Evolutionary conservation across 176 grass and related monocot genomes (phyloP), one percentile per base, ranked within the genome.

Genomic region (Oryza rufipogon): DNA sequence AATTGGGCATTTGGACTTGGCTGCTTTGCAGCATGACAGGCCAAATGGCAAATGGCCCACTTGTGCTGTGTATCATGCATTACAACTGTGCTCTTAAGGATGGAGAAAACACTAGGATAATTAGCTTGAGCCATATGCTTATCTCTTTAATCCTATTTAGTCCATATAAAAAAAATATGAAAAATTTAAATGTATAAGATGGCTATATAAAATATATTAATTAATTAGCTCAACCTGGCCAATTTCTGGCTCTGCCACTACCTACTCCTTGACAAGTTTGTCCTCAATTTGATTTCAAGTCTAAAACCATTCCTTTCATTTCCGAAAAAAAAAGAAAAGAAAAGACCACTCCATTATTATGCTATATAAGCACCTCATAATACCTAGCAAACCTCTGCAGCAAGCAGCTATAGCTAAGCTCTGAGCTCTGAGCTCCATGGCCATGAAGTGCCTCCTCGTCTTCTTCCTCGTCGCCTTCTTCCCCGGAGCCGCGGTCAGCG

Each of bases 331-430:
- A 3, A n/a, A n/a, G n/a, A n/a, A n/a, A n/a, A n/a, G n/a, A n/a
- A 36, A 36, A 36, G 39, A 41, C 2, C 4, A 6, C 42, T 20
- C 32, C 8, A 36, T 44, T 36, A 48, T 48, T 56, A 12, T 67
- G 34, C 67, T 90, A 86, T 77, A 81, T 66, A 76, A 70, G 12
- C 46, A 9, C 67, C 63, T 10, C 12, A 83, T 13, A 75, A 42
- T 17, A 22, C 19, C 38, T 80, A 68, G 22, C 45, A 52, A 19
- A 52, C 23, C 17, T 15, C 64, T 42, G 8, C 71, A 67, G 30
- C 13, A 54, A 67, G 71, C 41, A 60, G 54, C 54, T 58, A 12
- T 41, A 41, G 39, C 39, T 8, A 41, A 41, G 14, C 2, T 22
- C 64, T 83, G n/a, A n/a, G n/a, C n/a, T n/a, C n/a, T n/a, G 81